Conservation (phyloP, 805 yeast genomes). For the Lipomyces lipofer region DNA sequence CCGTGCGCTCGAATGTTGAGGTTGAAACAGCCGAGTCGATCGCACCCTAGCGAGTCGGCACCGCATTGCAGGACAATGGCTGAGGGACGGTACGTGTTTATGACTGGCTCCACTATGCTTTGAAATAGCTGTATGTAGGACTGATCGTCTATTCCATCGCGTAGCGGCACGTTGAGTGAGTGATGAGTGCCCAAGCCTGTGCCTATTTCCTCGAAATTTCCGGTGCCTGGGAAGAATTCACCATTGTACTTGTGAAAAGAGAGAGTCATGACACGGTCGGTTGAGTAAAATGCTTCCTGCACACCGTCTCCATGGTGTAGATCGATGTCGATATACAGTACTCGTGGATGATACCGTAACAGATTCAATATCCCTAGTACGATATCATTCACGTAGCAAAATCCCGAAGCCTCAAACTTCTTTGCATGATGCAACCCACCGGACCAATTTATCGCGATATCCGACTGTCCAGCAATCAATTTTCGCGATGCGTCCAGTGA, state of each 20-base stretch:
- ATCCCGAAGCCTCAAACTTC: constrained; percentile 85
- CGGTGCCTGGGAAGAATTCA: constrained; percentile 92
- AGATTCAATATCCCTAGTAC: constrained; percentile 80
- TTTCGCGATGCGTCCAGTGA: constrained; percentile 88
- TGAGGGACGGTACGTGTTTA: constrained; percentile 84
- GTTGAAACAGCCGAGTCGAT: constrained; percentile 93
- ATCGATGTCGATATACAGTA: constrained; percentile 83
- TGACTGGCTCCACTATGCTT: constrained; percentile 85
- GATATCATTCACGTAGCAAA: constrained; percentile 87
- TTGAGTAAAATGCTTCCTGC: constrained; percentile 88
- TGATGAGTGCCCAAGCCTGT: constrained; percentile 78
- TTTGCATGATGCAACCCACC: constrained; percentile 95
- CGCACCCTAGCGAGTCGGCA: constrained; percentile 95
- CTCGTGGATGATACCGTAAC: constrained; percentile 80
- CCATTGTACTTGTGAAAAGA: constrained; percentile 89
- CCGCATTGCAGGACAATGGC: constrained; percentile 98
- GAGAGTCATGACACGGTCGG: constrained; percentile 87
- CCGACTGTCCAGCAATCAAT: constrained; percentile 77
- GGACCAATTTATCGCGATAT: constrained; percentile 89
- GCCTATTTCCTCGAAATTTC: constrained; percentile 80
- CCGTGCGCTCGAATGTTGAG: constrained; percentile 95
- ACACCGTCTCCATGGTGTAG: constrained; percentile 96
- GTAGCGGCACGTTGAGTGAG: constrained; percentile 79
- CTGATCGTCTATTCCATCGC: constrained; percentile 93
- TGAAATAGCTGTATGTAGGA: constrained; percentile 60